These are phyloP conservation scores for Fusarium dimerum DNA, from an alignment of 2,329 filamentous ascomycete genomes.

Conservation along the genomic window DNA sequence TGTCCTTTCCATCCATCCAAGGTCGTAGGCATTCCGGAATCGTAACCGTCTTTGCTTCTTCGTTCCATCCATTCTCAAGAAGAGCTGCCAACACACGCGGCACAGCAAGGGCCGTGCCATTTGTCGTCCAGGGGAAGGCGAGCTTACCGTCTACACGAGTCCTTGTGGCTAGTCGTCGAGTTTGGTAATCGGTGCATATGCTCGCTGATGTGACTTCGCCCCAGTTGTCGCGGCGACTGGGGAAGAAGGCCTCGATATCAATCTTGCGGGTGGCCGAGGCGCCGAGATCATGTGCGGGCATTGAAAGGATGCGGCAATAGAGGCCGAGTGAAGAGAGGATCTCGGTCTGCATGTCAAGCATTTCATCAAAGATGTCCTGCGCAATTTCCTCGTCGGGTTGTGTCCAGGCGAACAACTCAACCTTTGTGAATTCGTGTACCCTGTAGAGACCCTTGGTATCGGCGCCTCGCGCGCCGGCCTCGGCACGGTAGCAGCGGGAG, in stretches of 20 bases:
- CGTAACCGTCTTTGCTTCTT: slow-evolving; percentile 62
- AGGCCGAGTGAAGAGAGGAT: slow-evolving; percentile 77
- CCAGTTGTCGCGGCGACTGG: slow-evolving; percentile 72
- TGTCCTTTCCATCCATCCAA: slow-evolving; percentile 79
- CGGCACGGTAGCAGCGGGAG: slow-evolving; percentile 92
- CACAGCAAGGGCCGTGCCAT: slow-evolving; percentile 91
- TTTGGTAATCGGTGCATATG: slow-evolving; percentile 95
- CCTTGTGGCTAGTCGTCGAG: slow-evolving; percentile 75
- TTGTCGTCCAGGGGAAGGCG: slow-evolving; percentile 84
- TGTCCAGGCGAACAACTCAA: slow-evolving; percentile 96
- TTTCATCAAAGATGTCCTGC: slow-evolving; percentile 73
- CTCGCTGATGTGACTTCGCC: slow-evolving; percentile 91
- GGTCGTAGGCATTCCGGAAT: slow-evolving; percentile 78
- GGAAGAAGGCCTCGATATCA: slow-evolving; percentile 95
- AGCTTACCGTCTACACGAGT: slow-evolving; percentile 60
- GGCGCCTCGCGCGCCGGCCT: slow-evolving; percentile 85
- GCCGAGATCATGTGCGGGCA: slow-evolving; percentile 86
- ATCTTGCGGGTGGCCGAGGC: slow-evolving; percentile 84
- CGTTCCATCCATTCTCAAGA: slow-evolving; percentile 88
- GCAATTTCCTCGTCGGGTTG: slow-evolving; percentile 53
- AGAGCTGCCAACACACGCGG: slow-evolving; percentile 87
- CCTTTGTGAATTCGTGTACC: slow-evolving; percentile 98
- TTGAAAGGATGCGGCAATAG: slow-evolving; percentile 86
- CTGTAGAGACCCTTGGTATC: slow-evolving; percentile 95
- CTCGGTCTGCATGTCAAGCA: slow-evolving; percentile 83